Conservation (phyloP, 2,329 filamentous ascomycete genomes). For the Sporothrix pallida region DNA sequence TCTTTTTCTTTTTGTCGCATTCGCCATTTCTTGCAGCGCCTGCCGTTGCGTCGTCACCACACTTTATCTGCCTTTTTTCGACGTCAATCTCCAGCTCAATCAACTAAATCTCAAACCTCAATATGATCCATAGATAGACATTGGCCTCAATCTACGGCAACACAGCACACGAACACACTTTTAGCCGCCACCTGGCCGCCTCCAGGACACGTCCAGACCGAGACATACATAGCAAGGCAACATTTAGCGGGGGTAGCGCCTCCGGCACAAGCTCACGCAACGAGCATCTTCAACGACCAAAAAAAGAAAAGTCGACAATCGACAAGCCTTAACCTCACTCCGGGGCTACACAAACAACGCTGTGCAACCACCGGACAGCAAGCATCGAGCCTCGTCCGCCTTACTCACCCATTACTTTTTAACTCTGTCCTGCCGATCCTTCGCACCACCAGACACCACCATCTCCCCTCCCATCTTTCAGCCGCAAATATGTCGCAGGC, state of each 20-base stretch:
- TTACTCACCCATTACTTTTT: neutral
- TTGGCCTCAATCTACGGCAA: neutral
- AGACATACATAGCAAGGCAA: slow-evolving; percentile 26
- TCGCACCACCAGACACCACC: neutral
- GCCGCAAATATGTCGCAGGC: slow-evolving; percentile 27
- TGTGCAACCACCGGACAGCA: slow-evolving; percentile 21
- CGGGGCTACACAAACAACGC: slow-evolving; percentile 20
- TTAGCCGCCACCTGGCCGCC: slow-evolving; percentile 16
- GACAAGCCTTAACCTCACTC: neutral
- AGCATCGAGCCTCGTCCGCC: neutral
- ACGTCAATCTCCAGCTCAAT: neutral
- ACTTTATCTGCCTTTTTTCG: neutral
- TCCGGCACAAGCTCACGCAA: slow-evolving; percentile 4
- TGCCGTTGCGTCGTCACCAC: slow-evolving; percentile 1
- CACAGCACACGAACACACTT: neutral
- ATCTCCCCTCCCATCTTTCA: neutral
- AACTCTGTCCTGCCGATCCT: neutral
- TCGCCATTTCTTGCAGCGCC: neutral
- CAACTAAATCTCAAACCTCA: neutral
- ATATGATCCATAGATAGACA: slow-evolving; percentile 12
- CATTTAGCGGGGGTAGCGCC: slow-evolving; percentile 27
- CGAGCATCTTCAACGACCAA: neutral
- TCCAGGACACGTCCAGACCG: neutral
- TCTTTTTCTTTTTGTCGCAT: neutral
- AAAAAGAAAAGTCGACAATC: neutral